A percentile compares a stretch with the other conserved stretches of the same genome.
Conservation (phyloP, 2,329 filamentous ascomycete genomes). For the Sordariomycetes sp. region DNA sequence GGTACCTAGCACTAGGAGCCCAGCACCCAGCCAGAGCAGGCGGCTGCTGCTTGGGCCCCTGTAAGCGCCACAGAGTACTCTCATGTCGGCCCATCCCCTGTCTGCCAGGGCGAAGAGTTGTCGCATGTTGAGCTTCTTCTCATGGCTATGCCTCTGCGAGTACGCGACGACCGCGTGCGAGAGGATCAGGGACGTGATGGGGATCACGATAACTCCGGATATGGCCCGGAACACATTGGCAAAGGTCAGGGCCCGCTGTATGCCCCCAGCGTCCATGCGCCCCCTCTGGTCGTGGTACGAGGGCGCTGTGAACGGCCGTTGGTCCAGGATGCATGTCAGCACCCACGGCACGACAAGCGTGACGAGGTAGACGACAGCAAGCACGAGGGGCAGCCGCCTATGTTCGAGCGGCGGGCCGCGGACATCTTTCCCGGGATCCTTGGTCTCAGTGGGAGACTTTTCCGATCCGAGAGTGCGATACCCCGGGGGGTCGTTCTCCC, state of each 20-base stretch:
- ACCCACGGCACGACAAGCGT: background rate
- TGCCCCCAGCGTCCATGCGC: too few relatives aligned
- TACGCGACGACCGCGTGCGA: background rate
- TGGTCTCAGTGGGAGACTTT: too few relatives aligned
- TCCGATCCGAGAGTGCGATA: too few relatives aligned
- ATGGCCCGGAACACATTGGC: background rate
- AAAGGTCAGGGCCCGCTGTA: background rate
- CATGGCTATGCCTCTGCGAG: background rate
- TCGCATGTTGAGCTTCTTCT: background rate
- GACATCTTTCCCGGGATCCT: too few relatives aligned
- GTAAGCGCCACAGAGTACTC: too few relatives aligned
- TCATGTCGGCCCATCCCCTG: background rate
- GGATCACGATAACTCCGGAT: background rate
- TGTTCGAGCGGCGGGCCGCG: too few relatives aligned
- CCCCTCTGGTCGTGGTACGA: background rate
- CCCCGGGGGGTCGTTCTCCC: too few relatives aligned
- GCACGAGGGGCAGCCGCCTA: background rate
- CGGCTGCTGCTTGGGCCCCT: background rate
- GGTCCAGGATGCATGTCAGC: background rate
- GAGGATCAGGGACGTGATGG: background rate
- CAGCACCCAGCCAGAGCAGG: background rate
- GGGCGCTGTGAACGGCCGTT: background rate
- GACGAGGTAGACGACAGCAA: background rate
- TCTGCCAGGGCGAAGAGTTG: background rate
- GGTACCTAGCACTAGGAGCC: background rate